Evolutionary conservation across 371 early-diverging fungal genomes (phyloP).

Genomic region (Mortierella sp.): DNA sequence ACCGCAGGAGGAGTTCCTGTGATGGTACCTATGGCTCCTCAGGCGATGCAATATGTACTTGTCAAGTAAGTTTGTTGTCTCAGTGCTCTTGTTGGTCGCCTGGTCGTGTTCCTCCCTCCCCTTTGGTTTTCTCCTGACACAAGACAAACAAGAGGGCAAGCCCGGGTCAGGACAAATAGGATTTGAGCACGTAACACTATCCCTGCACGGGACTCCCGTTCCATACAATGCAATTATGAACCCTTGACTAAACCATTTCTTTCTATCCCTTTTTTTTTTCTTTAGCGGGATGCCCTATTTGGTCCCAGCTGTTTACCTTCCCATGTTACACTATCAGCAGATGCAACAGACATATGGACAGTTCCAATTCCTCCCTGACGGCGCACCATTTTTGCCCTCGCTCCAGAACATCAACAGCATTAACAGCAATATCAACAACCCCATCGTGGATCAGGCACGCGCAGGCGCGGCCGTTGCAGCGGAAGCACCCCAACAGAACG

Average conservation of each 20-base stretch:
- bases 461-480: constrained; percentile 20
- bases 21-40: constrained; percentile 12
- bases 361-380: constrained; percentile 12
- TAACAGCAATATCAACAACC: background rate
- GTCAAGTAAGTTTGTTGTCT: constrained; percentile 49
- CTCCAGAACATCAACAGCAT: background rate
- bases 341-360: constrained; percentile 21
- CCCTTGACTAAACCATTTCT: constrained; percentile 10
- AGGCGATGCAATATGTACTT: constrained; percentile 45
- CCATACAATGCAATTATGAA: background rate
- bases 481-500: constrained; percentile 19
- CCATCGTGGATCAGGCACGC: constrained; percentile 16
- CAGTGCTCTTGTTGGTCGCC: background rate
- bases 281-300: constrained; percentile 54
- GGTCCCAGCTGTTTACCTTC: constrained; percentile 34
- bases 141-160: background rate
- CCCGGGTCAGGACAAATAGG: constrained; percentile 29
- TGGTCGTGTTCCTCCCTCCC: background rate
- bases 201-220: constrained; percentile 1
- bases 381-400: constrained; percentile 12
- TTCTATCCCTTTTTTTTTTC: background rate
- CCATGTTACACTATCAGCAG: constrained; percentile 32
- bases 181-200: constrained; percentile 41
- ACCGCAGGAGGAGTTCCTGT: background rate
- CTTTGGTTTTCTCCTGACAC: background rate